Evolutionary conservation across 306 rosid species (phyloP).

Genomic region (Prunus campanulata): DNA sequence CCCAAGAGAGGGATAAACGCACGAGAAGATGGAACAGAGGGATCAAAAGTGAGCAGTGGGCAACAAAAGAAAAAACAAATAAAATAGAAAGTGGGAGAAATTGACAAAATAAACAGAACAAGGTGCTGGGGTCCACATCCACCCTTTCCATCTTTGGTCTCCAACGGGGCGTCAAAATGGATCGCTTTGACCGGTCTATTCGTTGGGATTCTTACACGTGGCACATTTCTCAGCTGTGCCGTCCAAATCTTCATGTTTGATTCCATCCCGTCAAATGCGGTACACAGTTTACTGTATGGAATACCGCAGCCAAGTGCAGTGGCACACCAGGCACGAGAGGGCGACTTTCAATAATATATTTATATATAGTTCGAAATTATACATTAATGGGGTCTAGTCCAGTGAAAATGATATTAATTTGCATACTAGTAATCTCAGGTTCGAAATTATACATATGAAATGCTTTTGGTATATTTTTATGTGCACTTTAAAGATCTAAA

Average conservation of each 20-base stretch:
- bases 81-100: background rate
- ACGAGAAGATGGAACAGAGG: background rate
- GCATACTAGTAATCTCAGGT: rapidly evolving
- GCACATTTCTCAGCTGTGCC: background rate
- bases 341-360: no score
- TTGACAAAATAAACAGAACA: background rate
- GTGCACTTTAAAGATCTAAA: no score
- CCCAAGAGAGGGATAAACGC: background rate
- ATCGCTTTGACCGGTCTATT: slow-evolving; percentile 11
- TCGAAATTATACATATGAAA: no score
- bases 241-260: slow-evolving; percentile 3
- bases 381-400: no score
- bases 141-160: background rate
- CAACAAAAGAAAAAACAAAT: background rate
- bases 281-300: no score
- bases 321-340: no score
- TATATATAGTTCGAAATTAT: no score
- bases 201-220: background rate
- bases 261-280: background rate
- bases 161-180: background rate
- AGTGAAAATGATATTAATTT: no score
- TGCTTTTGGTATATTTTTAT: no score
- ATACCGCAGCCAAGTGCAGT: no score
- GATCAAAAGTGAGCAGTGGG: background rate
- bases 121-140: background rate